Evolutionary conservation across 2,329 filamentous ascomycete genomes (phyloP), one percentile per base, ranked within the genome.

Genomic region (Alternaria tenuissima): DNA sequence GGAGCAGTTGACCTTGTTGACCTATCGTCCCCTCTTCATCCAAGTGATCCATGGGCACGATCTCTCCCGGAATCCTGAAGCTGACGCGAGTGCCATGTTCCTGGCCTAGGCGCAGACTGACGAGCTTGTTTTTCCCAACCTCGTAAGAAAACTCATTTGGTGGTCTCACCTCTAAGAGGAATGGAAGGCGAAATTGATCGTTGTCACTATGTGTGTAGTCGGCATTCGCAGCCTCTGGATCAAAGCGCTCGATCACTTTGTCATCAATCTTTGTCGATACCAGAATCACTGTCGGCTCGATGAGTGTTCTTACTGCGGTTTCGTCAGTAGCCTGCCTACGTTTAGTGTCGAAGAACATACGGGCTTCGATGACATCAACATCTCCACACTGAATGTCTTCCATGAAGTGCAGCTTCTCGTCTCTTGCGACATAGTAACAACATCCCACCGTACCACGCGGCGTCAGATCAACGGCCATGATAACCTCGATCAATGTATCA

Each of bases 391-490:
- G 83, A 9, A 92, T 84, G 67, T 97, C 94, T 73, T 94, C 89
- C 73, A 96, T 88, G 43, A 97, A 83, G 59, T 87, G 90, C 4
- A 97, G 78, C 36, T 84, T 87, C 70, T 91, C 89, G 39, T 93
- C 87, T 26, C 84, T 80, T 6, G 89, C 88, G 47, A 89, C 82
- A 73, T 94, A 97, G 73, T 94, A 96, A 46, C 92, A 90, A 76
- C 93, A 97, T 0, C 94, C 94, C 18, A 97, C 83, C 0, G 85
- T 88, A 1, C 86, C 88, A 30, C 87, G 85, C n/a, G 89, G 85
- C 63, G 85, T 88, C 75, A 94, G 83, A 59, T 96, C 89, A 24
- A 97, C 81, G 1, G 92, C 91, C 88, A 96, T 92, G 59, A 96
- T 85, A 26, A 93, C 80, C 72, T 95, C 91, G 57, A 87, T 85